A percentile compares a stretch with the other conserved stretches of the same genome.
Conservation (phyloP, 257 asterid species). For the Solanum dulcamara region DNA sequence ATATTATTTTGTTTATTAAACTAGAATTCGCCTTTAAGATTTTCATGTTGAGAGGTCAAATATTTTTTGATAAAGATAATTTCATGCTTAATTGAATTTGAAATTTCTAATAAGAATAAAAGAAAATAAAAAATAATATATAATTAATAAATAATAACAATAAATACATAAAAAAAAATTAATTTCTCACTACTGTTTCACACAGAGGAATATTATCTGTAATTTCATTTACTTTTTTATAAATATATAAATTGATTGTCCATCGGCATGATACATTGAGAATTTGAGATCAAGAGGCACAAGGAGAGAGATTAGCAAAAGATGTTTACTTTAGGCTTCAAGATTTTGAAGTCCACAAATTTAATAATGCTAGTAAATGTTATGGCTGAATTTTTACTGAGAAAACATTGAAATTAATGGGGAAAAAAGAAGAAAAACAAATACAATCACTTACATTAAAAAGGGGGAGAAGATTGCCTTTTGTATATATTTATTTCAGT, state of each 20-base stretch:
- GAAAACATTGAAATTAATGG: no score
- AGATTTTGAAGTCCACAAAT: not conserved
- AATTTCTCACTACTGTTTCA: not conserved
- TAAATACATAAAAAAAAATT: not conserved
- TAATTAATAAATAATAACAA: not conserved
- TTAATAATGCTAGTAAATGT: no score
- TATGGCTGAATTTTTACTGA: not conserved
- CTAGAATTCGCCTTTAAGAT: no score
- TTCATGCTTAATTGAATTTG: not conserved
- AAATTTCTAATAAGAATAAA: not conserved
- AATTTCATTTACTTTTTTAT: not conserved
- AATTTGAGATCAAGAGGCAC: not conserved
- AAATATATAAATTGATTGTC: not conserved
- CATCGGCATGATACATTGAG: not conserved
- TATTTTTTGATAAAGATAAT: not conserved
- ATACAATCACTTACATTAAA: no score
- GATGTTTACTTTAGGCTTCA: not conserved
- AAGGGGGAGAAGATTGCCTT: no score
- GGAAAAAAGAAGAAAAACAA: not conserved
- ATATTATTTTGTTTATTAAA: no score
- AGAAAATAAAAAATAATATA: not conserved
- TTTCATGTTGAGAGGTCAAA: no score
- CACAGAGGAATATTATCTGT: not conserved
- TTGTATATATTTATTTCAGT: no score
- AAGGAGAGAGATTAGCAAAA: not conserved